Base-by-base conservation (phyloP, 345 rosid species). In the Brassica incana region DNA sequence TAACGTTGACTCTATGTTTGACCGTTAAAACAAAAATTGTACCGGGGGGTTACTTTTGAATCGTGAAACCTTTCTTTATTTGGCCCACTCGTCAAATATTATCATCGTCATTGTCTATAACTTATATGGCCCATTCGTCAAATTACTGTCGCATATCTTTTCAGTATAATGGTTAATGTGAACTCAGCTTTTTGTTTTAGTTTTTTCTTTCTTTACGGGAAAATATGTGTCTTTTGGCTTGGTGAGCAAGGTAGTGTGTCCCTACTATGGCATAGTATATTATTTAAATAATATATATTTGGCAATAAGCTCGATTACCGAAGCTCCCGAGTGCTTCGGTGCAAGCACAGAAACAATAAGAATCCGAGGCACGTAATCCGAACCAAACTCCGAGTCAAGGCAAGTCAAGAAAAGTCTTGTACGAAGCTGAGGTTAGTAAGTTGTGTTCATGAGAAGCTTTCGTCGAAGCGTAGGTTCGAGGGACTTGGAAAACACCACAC, bases 161-260 rank as follows among this genome's bases (percentile, higher is more conserved):
- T 50, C 7, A 50, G 56, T 14, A 50, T 5, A 14, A 50, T 4
- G n/a, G 15, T 12, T 45, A 50, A 50, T 14, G 56, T 50, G 56
- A n/a, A 50, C 56, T 50, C 56, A 50, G n/a, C 56, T 50, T 50
- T 62, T 62, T 61, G 0, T 32, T 32, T 12, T 23, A 4, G 65
- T 5, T 40, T 40, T 40, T 40, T 8, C 9, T 40, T 40, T 2
- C 14, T 11, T 27, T 40, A 65, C 27, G 60, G 61, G 72, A 63
- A 62, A 15, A 40, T 1, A n/a, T 48, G 54, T 50, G 64, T 8
- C 5, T 56, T 3, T 3, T 70, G 62, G 78, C 92, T 88, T 90
- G 93, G 86, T 67, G 79, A 67, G 76, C 96, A 91, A 86, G 87
- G 40, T 67, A 30, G 38, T 1, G 1, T 18, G 79, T 45, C 52